Percentiles rank a stretch among this genome's conserved stretches.
These are phyloP conservation scores for Geosmithia putterillii DNA, from an alignment of 2,329 filamentous ascomycete genomes.

Conservation along the genomic window DNA sequence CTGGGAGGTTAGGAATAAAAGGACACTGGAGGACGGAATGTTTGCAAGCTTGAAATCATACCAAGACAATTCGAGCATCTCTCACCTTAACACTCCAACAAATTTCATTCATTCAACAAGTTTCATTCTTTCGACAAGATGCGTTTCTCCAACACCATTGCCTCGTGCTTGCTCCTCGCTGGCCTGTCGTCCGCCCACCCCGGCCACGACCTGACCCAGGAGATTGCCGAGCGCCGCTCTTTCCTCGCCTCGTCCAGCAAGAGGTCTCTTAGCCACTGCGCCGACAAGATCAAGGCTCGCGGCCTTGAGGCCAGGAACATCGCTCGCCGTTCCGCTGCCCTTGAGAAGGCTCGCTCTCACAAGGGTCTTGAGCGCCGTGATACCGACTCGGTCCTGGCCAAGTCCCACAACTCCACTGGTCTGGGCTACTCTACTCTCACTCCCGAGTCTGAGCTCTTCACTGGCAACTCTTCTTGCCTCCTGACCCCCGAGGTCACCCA, in stretches of 20 bases:
- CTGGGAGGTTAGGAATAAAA: too few relatives aligned
- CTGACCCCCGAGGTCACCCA: slow-evolving; percentile 36
- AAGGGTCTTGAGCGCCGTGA: slow-evolving; percentile 11
- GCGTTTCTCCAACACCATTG: not conserved
- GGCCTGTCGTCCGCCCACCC: slow-evolving; percentile 25
- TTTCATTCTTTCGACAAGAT: not conserved
- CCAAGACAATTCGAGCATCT: too few relatives aligned
- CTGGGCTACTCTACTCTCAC: slow-evolving; percentile 16
- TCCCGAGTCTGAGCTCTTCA: slow-evolving; percentile 20
- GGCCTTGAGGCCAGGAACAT: slow-evolving; percentile 42
- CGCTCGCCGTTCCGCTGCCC: slow-evolving; percentile 25
- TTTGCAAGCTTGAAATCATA: too few relatives aligned
- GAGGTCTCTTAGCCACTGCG: slow-evolving; percentile 31
- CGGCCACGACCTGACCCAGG: slow-evolving; percentile 33
- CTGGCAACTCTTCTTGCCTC: slow-evolving; percentile 28
- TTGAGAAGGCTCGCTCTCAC: slow-evolving; percentile 24
- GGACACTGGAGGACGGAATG: too few relatives aligned
- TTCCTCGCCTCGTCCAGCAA: slow-evolving; percentile 24
- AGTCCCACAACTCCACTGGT: slow-evolving; percentile 23
- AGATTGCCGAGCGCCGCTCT: slow-evolving; percentile 34
- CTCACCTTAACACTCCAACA: not conserved
- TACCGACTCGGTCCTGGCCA: slow-evolving; percentile 17
- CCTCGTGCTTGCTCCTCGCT: not conserved
- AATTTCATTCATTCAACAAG: not conserved
- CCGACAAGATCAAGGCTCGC: slow-evolving; percentile 26